Base-by-base conservation (phyloP, 805 yeast genomes). In the Lachancea fermentati region DNA sequence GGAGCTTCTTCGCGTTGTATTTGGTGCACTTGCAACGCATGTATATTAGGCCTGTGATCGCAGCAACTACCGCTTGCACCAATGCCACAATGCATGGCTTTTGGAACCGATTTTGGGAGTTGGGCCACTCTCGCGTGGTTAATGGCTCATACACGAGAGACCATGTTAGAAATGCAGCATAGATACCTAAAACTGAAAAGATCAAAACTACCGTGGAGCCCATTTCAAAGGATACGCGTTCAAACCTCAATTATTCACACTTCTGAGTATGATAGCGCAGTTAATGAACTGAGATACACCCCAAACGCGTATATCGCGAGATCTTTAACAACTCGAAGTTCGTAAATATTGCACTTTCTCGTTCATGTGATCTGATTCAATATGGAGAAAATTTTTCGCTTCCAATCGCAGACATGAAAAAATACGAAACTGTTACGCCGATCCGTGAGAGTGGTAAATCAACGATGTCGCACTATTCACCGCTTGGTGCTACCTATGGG, bases 141-240 rank as follows among this genome's bases (percentile, higher is more conserved):
- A 93, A 77, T 34, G 91, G 79, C 60, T 93, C 98, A 57, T 93
- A 97, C 9, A 93, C 74, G 28, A 86, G 73, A 0, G 95, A 88
- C 98, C 98, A 93, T 1, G 91, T 73, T 19, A 93, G 65, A 53
- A 93, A 93, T 36, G 96, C 82, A 2, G 76, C 78, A 55, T 93
- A 93, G 28, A 93, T 85, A 0, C 97, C 97, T 1, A 41, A 42
- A 1, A 65, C 59, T 34, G 68, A 64, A n/a, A 59, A 37, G 4
- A 55, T 14, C 19, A 67, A 47, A 36, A 48, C 47, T 25, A 32
- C 19, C 19, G 22, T 30, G 9, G 36, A 22, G 13, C 40, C 34
- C 40, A 37, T 37, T 11, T 22, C 26, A 22, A 7, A n/a, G 9
- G 11, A 22, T 22, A 11, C 26, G 11, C 26, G 11, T 7, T 22